These are phyloP conservation scores for Rubia balearica DNA, from an alignment of 305 asterid genomes.

Conservation along the genomic window DNA sequence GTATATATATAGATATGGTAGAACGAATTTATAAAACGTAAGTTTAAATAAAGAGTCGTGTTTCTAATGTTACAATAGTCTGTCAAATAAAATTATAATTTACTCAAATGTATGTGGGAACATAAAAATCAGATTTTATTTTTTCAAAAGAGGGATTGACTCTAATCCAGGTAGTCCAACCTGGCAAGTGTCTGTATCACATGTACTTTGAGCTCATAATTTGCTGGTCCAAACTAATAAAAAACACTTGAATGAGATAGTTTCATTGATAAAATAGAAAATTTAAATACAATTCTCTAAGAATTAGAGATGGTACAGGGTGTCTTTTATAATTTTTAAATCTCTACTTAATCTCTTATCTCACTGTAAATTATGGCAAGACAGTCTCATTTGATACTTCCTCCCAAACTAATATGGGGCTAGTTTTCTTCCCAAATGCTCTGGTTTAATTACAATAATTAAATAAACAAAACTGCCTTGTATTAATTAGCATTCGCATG, in stretches of 20 bases:
- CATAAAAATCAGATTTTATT: not conserved
- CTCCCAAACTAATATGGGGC: not conserved
- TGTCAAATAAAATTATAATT: too few species aligned
- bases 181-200: not conserved
- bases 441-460: not conserved
- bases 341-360: too few species aligned
- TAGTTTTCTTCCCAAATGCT: slow-evolving; percentile 1
- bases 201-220: not conserved
- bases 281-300: too few species aligned
- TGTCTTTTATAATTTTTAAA: too few species aligned
- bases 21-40: too few species aligned
- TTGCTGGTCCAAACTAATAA: not conserved
- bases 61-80: too few species aligned
- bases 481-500: slow-evolving; percentile 15
- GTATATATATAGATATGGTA: too few species aligned
- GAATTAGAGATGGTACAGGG: too few species aligned
- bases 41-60: too few species aligned
- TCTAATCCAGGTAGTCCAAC: not conserved
- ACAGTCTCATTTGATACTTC: too few species aligned
- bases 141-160: not conserved
- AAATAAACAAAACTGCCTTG: not conserved
- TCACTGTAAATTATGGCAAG: too few species aligned
- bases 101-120: not conserved
- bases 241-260: not conserved
- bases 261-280: too few species aligned